Conservation (phyloP, 2,329 filamentous ascomycete genomes). For the Coniochaeta sp. region DNA sequence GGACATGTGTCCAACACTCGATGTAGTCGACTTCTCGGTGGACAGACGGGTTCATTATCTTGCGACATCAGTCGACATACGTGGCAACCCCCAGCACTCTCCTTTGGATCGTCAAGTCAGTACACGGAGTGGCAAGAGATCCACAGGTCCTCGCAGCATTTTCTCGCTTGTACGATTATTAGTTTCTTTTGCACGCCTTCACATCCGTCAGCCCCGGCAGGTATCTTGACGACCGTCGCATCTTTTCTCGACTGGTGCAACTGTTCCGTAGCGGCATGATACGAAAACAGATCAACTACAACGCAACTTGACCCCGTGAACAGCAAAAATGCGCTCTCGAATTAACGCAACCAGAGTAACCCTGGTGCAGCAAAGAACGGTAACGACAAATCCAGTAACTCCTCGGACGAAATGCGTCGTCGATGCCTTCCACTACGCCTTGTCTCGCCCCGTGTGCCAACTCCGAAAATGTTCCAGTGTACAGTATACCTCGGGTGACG, state of each 20-base stretch:
- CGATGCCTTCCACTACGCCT: not conserved
- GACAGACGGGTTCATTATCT: conserved; percentile 13
- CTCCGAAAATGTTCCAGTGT: not conserved
- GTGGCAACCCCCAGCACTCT: conserved; percentile 12
- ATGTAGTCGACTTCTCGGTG: conserved; percentile 15
- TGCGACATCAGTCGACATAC: conserved; percentile 18
- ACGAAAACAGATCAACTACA: not conserved
- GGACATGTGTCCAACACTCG: conserved; percentile 7
- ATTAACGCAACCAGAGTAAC: not conserved
- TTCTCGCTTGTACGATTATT: conserved; percentile 20
- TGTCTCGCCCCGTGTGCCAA: not conserved
- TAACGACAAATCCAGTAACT: not conserved
- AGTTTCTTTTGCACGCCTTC: conserved; percentile 9
- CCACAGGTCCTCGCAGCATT: conserved; percentile 1
- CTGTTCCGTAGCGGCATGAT: conserved; percentile 1
- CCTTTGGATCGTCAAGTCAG: conserved; percentile 11
- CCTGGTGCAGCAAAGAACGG: not conserved
- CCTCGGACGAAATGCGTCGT: not conserved
- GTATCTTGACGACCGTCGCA: not conserved
- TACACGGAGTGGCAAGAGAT: conserved; percentile 16
- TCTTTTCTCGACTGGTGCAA: not conserved
- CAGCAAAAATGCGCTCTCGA: not conserved
- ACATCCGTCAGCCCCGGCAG: not conserved
- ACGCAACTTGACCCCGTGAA: not conserved
- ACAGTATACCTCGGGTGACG: not conserved